Conservation (phyloP, 2,329 filamentous ascomycete genomes). For the Colletotrichum sp. region DNA sequence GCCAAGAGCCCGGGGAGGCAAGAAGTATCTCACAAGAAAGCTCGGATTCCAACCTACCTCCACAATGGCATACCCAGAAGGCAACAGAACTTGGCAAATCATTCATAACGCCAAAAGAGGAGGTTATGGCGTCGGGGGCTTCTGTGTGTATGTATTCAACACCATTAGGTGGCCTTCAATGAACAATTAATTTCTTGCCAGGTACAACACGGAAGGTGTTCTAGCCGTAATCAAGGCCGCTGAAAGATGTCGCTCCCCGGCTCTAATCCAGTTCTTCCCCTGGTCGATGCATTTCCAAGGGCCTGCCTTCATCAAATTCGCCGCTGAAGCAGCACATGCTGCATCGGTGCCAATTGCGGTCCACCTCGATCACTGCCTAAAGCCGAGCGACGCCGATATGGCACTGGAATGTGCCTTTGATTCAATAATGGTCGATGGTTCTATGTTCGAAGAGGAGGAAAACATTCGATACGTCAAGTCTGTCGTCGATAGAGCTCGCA, state of each 20-base stretch:
- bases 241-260: neutral
- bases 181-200: neutral
- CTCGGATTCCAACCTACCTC: neutral
- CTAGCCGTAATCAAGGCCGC: neutral
- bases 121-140: neutral
- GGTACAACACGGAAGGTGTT: neutral
- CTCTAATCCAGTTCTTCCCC: neutral
- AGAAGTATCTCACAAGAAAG: neutral
- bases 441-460: neutral
- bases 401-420: neutral
- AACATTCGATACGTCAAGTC: neutral
- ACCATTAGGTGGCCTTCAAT: neutral
- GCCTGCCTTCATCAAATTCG: neutral
- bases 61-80: neutral
- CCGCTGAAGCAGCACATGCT: neutral
- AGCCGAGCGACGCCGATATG: neutral
- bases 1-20: no score
- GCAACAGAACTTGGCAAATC: neutral
- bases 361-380: neutral
- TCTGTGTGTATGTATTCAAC: neutral
- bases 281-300: neutral
- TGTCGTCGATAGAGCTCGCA: neutral
- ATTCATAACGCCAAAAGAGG: neutral
- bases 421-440: neutral
- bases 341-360: neutral